phyloP scores from a whole-genome alignment of 345 rosid species.

The Syzygium aqueum region DNA sequence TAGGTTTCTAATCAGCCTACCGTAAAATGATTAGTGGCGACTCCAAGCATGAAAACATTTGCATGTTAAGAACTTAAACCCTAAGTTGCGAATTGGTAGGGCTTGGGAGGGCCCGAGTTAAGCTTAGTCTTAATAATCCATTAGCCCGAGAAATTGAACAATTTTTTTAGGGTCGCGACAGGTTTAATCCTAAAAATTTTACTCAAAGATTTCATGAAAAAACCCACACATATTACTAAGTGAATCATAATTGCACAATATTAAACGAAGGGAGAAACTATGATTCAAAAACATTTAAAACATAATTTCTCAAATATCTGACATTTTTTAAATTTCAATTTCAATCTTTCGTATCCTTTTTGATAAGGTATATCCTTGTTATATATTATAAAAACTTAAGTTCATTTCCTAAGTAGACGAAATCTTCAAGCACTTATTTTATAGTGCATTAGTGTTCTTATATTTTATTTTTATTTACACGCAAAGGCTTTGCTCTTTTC shows the following conservation, averaged over 20 bases:
- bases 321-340: not conserved
- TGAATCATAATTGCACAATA: not conserved
- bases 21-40: too few relatives aligned
- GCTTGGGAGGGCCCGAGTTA: too few relatives aligned
- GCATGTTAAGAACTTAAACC: too few relatives aligned
- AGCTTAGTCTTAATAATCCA: too few relatives aligned
- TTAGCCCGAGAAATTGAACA: too few relatives aligned
- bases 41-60: too few relatives aligned
- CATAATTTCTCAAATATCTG: not conserved
- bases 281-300: not conserved
- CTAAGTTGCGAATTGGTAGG: too few relatives aligned
- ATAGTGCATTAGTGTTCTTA: not conserved
- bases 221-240: not conserved
- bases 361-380: not conserved
- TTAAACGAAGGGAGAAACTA: not conserved
- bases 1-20: too few relatives aligned
- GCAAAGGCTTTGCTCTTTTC: not conserved
- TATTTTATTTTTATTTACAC: not conserved
- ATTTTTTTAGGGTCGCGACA: too few relatives aligned
- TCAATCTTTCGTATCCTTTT: not conserved
- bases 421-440: not conserved
- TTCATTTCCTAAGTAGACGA: not conserved
- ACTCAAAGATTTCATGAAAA: not conserved
- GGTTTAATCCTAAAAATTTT: not conserved
- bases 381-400: not conserved